Evolutionary conservation across 805 yeast species (phyloP), one percentile per base, ranked within the genome.

Genomic region (Wickerhamomyces kurtzmanii): DNA sequence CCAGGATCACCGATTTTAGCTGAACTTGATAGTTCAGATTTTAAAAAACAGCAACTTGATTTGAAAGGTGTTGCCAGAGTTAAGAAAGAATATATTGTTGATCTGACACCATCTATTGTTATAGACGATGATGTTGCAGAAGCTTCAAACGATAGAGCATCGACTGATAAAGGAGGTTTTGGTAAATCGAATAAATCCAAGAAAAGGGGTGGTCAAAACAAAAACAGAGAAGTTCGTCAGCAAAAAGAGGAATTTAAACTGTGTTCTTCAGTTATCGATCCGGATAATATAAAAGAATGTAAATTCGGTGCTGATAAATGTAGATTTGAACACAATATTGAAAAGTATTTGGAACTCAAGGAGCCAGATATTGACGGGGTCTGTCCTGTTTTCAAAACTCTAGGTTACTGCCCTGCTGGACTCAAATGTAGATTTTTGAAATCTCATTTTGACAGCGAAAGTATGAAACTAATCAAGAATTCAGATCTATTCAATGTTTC

Each of bases 321-420:
- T 59, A 67, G 78, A 33, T 80, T 65, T 47, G 70, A 75, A 26
- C 99, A 91, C 56, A 80, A 86, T 54, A 49, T 86, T 15, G 65
- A 62, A 4, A 61, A 53, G 26, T 91, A 85, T 43, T 50, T 91
- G 17, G 55, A 47, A 1, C 50, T 68, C 15, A 89, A 91, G 51
- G 79, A 74, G 1, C 63, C 55, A 0, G 97, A 91, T 49, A 57
- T 84, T 14, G 70, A 65, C 8, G 93, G 94, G 0, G 45, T 45
- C 2, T 91, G 99, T 55, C 97, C 98, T 0, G 95, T 84, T 4
- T 86, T 59, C 47, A 60, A 59, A 19, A 78, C 81, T 2, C 60
- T 84, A 20, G 99, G 99, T 1, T 76, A 72, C 45, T 91, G 99
- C 62, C 94, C 95, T 4, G 70, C 80, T 36, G 98, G 98, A 1